Evolutionary conservation across 768 basidiomycete species (phyloP).

Genomic region (Sporobolomyces phaffii): DNA sequence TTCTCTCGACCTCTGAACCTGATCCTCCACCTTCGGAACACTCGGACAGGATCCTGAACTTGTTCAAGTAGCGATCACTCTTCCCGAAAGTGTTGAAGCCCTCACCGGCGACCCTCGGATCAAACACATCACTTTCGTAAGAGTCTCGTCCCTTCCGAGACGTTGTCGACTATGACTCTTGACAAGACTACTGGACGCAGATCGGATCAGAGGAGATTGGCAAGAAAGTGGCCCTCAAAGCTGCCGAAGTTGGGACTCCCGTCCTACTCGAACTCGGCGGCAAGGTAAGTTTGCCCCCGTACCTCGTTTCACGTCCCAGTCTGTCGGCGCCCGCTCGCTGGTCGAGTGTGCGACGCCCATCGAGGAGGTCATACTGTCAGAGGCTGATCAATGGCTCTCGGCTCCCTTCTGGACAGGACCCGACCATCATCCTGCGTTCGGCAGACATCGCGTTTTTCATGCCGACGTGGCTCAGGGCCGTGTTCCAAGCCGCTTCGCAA

Average conservation of each 20-base stretch:
- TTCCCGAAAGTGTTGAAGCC: constrained; percentile 75
- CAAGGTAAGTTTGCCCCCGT: constrained; percentile 19
- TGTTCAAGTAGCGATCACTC: constrained; percentile 69
- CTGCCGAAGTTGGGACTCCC: constrained; percentile 79
- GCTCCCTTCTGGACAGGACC: constrained; percentile 66
- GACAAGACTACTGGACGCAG: too few relatives aligned
- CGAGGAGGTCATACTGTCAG: too few relatives aligned
- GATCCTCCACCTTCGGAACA: neutral
- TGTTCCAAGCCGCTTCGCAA: constrained; percentile 88
- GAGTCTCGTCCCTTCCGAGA: constrained; percentile 44
- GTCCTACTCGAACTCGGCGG: constrained; percentile 83
- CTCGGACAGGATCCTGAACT: constrained; percentile 26
- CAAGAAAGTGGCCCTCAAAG: constrained; percentile 68
- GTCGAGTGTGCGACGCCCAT: too few relatives aligned
- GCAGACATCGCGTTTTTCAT: constrained; percentile 76
- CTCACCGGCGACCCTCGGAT: constrained; percentile 70
- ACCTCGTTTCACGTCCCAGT: too few relatives aligned
- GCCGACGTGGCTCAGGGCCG: constrained; percentile 79
- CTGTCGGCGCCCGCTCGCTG: too few relatives aligned
- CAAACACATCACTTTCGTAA: constrained; percentile 92
- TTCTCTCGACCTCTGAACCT: too few relatives aligned
- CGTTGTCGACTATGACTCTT: constrained; percentile 43
- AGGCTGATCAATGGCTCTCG: too few relatives aligned
- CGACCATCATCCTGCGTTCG: constrained; percentile 76
- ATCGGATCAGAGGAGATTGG: constrained; percentile 44